phyloP scores from a whole-genome alignment of 371 early-diverging fungal genomes.

The Apophysomyces trapeziformis region DNA sequence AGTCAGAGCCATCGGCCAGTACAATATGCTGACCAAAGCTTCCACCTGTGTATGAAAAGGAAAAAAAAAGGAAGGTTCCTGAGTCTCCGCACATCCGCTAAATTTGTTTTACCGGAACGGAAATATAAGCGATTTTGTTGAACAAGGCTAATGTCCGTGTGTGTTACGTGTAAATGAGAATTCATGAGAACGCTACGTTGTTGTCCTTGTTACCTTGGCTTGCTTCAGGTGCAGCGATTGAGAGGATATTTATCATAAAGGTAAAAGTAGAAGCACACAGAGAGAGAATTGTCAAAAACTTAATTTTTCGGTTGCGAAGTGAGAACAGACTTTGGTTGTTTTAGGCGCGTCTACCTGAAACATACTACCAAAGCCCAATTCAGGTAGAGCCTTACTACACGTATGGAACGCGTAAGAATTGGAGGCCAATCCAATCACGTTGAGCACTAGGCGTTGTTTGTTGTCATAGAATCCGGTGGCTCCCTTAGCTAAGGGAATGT shows the following conservation, averaged over 20 bases:
- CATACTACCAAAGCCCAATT: not conserved
- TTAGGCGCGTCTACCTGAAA: not conserved
- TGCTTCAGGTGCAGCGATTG: not conserved
- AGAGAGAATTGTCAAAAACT: not conserved
- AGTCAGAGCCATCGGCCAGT: slow-evolving; percentile 31
- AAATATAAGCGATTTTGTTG: too few relatives aligned
- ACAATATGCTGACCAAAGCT: slow-evolving; percentile 28
- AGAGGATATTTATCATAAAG: not conserved
- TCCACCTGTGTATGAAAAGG: slow-evolving; percentile 24
- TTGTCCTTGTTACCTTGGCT: not conserved
- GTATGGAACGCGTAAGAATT: not conserved
- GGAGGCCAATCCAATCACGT: not conserved
- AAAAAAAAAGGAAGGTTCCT: slow-evolving; percentile 1
- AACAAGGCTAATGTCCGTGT: too few relatives aligned
- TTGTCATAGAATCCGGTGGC: too few relatives aligned
- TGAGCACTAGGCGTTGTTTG: not conserved
- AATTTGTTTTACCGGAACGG: too few relatives aligned
- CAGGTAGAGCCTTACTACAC: not conserved
- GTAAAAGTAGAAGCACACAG: not conserved
- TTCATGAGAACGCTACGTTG: not conserved
- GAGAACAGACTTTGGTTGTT: not conserved
- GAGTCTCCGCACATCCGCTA: not conserved
- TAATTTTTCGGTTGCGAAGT: not conserved
- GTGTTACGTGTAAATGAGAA: not conserved
- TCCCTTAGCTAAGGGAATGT: too few relatives aligned